A percentile compares a stretch with the other conserved stretches of the same genome.
These are phyloP conservation scores for Rhizoctonia solani DNA, from an alignment of 1,284 basidiomycete genomes.

Conservation along the genomic window DNA sequence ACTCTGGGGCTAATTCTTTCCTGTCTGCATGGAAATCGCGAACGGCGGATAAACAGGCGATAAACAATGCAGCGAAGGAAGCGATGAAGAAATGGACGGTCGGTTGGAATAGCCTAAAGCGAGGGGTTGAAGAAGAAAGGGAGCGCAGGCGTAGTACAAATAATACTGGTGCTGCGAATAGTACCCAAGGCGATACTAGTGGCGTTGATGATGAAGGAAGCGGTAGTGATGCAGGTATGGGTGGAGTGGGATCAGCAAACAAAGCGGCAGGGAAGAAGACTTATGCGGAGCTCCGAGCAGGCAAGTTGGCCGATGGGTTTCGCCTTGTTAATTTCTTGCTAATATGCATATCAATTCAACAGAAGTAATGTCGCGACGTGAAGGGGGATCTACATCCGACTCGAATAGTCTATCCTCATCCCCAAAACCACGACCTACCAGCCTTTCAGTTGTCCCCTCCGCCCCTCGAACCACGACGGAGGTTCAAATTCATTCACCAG, in stretches of 20 bases:
- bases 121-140: slow-evolving; percentile 48
- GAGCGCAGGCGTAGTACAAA: slow-evolving; percentile 16
- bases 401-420: too few relatives aligned
- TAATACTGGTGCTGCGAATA: background rate
- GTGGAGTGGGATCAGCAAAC: background rate
- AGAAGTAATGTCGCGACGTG: slow-evolving; percentile 34
- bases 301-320: background rate
- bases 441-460: slow-evolving; percentile 28
- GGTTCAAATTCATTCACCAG: slow-evolving; percentile 16
- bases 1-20: slow-evolving; percentile 37
- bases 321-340: background rate
- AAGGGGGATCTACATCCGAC: too few relatives aligned
- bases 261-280: slow-evolving; percentile 33
- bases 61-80: slow-evolving; percentile 49
- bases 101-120: slow-evolving; percentile 77
- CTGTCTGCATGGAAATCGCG: slow-evolving; percentile 45
- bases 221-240: slow-evolving; percentile 13
- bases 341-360: background rate
- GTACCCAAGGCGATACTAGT: background rate
- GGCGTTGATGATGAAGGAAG: slow-evolving; percentile 26
- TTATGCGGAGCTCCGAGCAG: slow-evolving; percentile 37
- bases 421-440: slow-evolving; percentile 12
- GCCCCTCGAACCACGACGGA: slow-evolving; percentile 35
- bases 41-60: slow-evolving; percentile 49
- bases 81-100: slow-evolving; percentile 54